Conservation (phyloP, 768 basidiomycete species). For the Lepiota venenata region DNA sequence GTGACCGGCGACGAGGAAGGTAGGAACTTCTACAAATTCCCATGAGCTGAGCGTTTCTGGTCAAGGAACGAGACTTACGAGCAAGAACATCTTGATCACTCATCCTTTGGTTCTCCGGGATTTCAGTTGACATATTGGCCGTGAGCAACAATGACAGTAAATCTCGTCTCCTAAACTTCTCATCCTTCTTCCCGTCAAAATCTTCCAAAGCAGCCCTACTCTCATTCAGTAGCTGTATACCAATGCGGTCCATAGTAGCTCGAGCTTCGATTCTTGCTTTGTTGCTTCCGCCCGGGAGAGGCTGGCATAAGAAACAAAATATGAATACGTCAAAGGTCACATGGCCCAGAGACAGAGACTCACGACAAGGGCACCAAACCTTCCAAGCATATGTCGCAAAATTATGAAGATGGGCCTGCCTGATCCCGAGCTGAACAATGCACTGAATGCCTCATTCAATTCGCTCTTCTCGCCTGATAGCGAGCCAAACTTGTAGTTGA, state of each 20-base stretch:
- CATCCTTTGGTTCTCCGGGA: conserved; percentile 51
- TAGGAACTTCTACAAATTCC: conserved; percentile 47
- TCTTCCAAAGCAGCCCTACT: conserved; percentile 40
- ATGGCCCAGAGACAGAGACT: background rate
- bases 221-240: conserved; percentile 40
- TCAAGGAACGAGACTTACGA: conserved; percentile 32
- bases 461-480: conserved; percentile 38
- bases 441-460: conserved; percentile 48
- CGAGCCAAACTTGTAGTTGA: conserved; percentile 31
- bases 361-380: background rate
- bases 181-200: conserved; percentile 26
- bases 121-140: conserved; percentile 62
- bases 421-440: conserved; percentile 43
- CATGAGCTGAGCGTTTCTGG: background rate
- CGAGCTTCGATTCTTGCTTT: conserved; percentile 27
- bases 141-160: conserved; percentile 56
- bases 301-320: conserved; percentile 19
- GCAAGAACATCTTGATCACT: conserved; percentile 60
- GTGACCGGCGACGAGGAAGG: conserved; percentile 58
- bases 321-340: too few species aligned
- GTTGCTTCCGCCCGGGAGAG: conserved; percentile 22
- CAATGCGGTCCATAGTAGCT: conserved; percentile 46
- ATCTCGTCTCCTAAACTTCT: conserved; percentile 41
- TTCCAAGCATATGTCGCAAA: conserved; percentile 33
- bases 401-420: conserved; percentile 29